Percentiles rank a stretch among this genome's conserved stretches.
Conservation (phyloP, 2,329 filamentous ascomycete genomes). For the Cladosporium sp. region DNA sequence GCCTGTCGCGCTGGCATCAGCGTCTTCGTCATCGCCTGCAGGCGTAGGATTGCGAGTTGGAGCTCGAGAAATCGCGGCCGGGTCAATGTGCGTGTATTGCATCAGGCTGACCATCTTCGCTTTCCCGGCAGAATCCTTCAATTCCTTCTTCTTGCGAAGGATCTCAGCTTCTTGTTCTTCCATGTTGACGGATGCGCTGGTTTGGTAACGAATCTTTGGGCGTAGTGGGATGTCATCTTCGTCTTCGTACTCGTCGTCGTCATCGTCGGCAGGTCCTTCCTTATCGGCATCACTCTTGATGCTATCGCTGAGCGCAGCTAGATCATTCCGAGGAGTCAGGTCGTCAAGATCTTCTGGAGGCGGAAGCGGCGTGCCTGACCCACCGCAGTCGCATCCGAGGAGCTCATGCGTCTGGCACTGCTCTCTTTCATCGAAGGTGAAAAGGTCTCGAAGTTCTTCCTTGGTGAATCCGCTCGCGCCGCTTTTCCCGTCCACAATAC, state of each 20-base stretch:
- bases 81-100: conserved; percentile 53
- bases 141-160: conserved; percentile 28
- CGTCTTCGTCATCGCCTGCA: conserved; percentile 30
- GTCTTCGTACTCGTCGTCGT: conserved; percentile 23
- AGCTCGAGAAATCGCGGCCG: conserved; percentile 30
- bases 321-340: conserved; percentile 21
- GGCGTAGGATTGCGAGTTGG: conserved; percentile 26
- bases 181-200: conserved; percentile 39
- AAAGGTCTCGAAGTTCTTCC: conserved; percentile 64
- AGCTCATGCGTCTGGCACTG: conserved; percentile 66
- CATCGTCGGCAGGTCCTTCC: conserved; percentile 17
- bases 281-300: conserved; percentile 21
- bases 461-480: conserved; percentile 58
- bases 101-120: conserved; percentile 50
- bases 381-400: conserved; percentile 59
- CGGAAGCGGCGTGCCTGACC: conserved; percentile 41
- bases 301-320: conserved; percentile 17
- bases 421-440: conserved; percentile 58
- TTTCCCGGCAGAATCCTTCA: conserved; percentile 28
- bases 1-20: conserved; percentile 25
- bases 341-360: conserved; percentile 26
- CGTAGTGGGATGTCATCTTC: conserved; percentile 16
- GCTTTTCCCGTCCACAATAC: conserved; percentile 65
- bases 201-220: conserved; percentile 5
- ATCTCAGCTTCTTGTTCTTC: conserved; percentile 40